Evolutionary conservation across 2,329 filamentous ascomycete species (phyloP), one percentile per base, ranked within the genome.

Genomic region (Cladophialophora exuberans): DNA sequence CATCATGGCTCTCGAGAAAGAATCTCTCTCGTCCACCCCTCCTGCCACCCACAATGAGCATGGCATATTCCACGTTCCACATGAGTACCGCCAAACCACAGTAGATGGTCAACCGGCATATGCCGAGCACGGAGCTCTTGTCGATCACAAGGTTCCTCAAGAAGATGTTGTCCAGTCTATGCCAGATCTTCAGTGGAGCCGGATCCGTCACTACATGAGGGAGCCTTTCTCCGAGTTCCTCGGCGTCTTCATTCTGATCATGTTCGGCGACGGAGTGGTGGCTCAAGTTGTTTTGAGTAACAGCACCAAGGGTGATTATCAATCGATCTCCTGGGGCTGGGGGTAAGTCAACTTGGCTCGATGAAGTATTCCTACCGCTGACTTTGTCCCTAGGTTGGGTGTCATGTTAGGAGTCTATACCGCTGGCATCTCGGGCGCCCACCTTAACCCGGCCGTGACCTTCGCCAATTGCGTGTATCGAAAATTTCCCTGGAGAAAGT

Each of bases 261-360:
- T 89, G 33, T 89, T 89, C 64, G 86, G 86, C 2, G 82, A 89
- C 56, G 86, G 84, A 13, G 82, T 83, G 48, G 83, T 89, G 15
- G 86, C 86, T 30, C 64, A 64, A 31, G 86, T 88, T 1, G 72
- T 84, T 0, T 76, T 89, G 6, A 85, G 82, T 54, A 60, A 66
- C 35, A 66, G 63, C 9, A 59, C 68, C 50, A 75, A 73, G 45
- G 74, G 75, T 5, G 67, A 73, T 56, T 81, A 80, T 62, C 78
- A 81, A 60, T 80, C 77, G 3, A 80, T 81, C 41, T 73, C 71
- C 17, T 80, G 77, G 75, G 75, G 78, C 13, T 79, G 74, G 70
- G 77, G 75, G 68, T 76, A 57, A 66, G 72, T 64, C 2, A 22
- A 23, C 22, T 13, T 11, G n/a, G n/a, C 20, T 22, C 11, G 20